phyloP scores from a whole-genome alignment of 768 basidiomycete genomes.

The Pleurotus giganteus region DNA sequence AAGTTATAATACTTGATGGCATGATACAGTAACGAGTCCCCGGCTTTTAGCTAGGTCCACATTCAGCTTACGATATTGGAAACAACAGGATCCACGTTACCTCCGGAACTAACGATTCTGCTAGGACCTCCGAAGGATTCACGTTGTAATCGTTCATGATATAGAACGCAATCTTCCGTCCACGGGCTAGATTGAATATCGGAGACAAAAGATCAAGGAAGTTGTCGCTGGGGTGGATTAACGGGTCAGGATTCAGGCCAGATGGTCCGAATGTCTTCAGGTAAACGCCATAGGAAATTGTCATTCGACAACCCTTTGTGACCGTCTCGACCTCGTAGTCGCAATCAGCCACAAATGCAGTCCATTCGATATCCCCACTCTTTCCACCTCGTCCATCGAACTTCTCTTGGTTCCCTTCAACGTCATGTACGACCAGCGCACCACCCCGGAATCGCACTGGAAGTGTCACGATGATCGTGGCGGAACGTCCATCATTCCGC shows the following conservation, averaged over 20 bases:
- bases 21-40: constrained; percentile 73
- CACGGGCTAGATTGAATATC: constrained; percentile 68
- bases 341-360: constrained; percentile 72
- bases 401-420: constrained; percentile 55
- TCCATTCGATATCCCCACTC: constrained; percentile 72
- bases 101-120: constrained; percentile 67
- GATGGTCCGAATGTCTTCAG: constrained; percentile 64
- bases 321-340: constrained; percentile 73
- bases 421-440: constrained; percentile 53
- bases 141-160: constrained; percentile 66
- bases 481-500: constrained; percentile 65
- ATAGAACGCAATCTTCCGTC: constrained; percentile 71
- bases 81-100: constrained; percentile 39
- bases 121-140: constrained; percentile 66
- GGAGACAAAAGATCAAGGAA: constrained; percentile 73
- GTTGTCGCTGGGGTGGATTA: constrained; percentile 70
- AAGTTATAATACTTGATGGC: constrained; percentile 78
- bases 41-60: constrained; percentile 62
- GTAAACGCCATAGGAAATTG: constrained; percentile 70
- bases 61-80: not conserved
- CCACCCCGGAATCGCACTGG: constrained; percentile 77
- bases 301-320: constrained; percentile 66
- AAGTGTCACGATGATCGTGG: constrained; percentile 70
- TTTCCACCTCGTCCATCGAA: constrained; percentile 64
- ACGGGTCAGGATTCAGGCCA: constrained; percentile 49